Base-by-base conservation (phyloP, 1,284 basidiomycete species). In the Porodaedalea pini region DNA sequence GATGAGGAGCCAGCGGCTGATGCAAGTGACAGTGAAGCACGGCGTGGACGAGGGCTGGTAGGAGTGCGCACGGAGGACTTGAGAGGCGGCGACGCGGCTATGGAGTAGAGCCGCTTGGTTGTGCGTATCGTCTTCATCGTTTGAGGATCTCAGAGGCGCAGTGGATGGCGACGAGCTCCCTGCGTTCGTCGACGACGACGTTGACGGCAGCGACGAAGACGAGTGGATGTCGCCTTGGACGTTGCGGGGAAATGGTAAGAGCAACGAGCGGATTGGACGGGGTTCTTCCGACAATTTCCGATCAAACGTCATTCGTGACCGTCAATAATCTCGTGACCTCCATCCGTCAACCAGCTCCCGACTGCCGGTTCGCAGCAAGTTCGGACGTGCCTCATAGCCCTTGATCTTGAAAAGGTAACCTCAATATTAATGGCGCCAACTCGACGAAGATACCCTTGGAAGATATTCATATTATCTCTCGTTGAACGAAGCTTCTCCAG, bases 91-190 rank as follows among this genome's bases (percentile, higher is more conserved):
- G 54, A 56, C 6, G 51, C 51, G 34, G 54, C 54, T 4, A 56
- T 49, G 6, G 39, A 51, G 48, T 52, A 57, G 11, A 57, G 41
- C 17, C 56, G 48, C 29, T 57, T 57, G 11, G 56, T 57, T 7
- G 56, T 45, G 7, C 44, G 54, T 6, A 56, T 56, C 29, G 44
- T 45, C 54, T 50, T 48, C 52, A 54, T 56, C 34, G 44, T 56
- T 19, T 29, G 45, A 4, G 32, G 43, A n/a, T 17, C n/a, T n/a
- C n/a, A n/a, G n/a, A n/a, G n/a, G n/a, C n/a, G n/a, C n/a, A n/a
- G n/a, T n/a, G 45, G n/a, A 49, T 29, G 27, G 17, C 36, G 19
- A 41, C 13, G 23, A 25, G 37, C 25, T 27, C 37, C 21, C 4
- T 27, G 51, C 29, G 19, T 19, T 52, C 51, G 51, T 52, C 27